Conservation (phyloP, 352 stramenopile genomes). For the Plasmopara halstedii region DNA sequence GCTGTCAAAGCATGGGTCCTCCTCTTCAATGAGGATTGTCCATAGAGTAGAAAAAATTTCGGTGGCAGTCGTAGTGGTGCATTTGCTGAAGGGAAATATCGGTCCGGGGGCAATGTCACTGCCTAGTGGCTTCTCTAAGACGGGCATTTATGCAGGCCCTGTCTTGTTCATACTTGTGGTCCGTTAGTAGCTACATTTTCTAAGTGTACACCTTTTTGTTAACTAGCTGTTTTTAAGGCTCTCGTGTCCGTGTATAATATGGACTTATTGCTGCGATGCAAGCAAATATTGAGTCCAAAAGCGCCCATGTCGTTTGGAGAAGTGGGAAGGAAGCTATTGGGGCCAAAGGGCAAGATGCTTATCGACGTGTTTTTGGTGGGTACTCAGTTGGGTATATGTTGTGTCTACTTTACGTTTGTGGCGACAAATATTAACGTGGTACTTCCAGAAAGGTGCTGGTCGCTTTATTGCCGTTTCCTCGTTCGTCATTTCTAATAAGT, state of each 20-base stretch:
- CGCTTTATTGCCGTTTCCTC: background rate
- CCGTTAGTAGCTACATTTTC: background rate
- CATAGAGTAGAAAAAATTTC: conserved; percentile 39
- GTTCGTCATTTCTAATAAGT: background rate
- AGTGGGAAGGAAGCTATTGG: conserved; percentile 55
- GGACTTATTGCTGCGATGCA: conserved; percentile 66
- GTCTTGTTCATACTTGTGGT: conserved; percentile 46
- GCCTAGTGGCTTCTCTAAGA: conserved; percentile 68
- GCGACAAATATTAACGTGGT: conserved; percentile 77
- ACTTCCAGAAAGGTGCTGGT: conserved; percentile 39
- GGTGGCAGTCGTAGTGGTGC: conserved; percentile 45
- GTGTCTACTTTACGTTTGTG: conserved; percentile 82
- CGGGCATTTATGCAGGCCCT: conserved; percentile 47
- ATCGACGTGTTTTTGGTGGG: conserved; percentile 77
- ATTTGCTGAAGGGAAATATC: conserved; percentile 74
- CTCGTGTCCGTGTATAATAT: conserved; percentile 81
- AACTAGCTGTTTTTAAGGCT: conserved; percentile 21
- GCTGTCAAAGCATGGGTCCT: conserved; percentile 6
- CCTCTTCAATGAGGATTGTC: conserved; percentile 7
- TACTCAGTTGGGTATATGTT: conserved; percentile 76
- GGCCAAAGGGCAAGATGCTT: conserved; percentile 46
- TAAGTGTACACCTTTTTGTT: background rate
- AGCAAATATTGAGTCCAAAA: conserved; percentile 45
- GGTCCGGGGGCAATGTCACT: conserved; percentile 72
- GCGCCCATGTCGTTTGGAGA: conserved; percentile 63